Evolutionary conservation across 1,139 yeast genomes (phyloP).

Genomic region (Yamadazyma membranifaciens): DNA sequence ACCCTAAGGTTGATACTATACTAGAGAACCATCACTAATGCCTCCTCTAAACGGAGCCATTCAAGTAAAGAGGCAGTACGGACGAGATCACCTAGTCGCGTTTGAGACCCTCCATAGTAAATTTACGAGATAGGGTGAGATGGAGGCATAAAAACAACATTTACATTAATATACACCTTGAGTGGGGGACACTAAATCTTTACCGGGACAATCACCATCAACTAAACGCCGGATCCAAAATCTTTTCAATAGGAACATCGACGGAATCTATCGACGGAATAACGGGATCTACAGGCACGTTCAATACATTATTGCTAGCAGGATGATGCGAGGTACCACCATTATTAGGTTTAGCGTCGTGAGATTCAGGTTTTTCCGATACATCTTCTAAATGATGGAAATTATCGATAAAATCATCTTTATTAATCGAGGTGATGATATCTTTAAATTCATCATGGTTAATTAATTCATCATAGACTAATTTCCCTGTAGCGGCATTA

Average conservation of each 20-base stretch:
- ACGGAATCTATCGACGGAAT: background rate
- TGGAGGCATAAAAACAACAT: background rate
- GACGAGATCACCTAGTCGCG: too few relatives aligned
- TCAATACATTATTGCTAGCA: background rate
- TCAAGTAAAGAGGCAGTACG: too few relatives aligned
- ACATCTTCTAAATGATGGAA: constrained; percentile 27
- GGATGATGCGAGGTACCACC: background rate
- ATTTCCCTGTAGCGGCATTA: constrained; percentile 25
- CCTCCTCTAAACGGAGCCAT: too few relatives aligned
- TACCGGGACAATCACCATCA: background rate
- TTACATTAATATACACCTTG: background rate
- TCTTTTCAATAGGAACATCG: constrained; percentile 7
- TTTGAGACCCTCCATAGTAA: too few relatives aligned
- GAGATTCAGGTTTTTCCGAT: constrained; percentile 12
- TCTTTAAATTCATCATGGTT: constrained; percentile 21
- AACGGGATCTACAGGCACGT: background rate
- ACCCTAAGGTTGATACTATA: too few relatives aligned
- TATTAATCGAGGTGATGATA: constrained; percentile 21
- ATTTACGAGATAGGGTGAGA: too few relatives aligned
- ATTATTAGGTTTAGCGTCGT: constrained; percentile 1
- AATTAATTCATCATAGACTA: constrained; percentile 27
- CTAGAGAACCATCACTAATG: too few relatives aligned
- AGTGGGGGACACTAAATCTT: too few relatives aligned
- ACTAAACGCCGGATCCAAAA: constrained; percentile 9
- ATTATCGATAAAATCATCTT: constrained; percentile 32